phyloP scores from a whole-genome alignment of 768 basidiomycete genomes.

The Mycena indigotica region DNA sequence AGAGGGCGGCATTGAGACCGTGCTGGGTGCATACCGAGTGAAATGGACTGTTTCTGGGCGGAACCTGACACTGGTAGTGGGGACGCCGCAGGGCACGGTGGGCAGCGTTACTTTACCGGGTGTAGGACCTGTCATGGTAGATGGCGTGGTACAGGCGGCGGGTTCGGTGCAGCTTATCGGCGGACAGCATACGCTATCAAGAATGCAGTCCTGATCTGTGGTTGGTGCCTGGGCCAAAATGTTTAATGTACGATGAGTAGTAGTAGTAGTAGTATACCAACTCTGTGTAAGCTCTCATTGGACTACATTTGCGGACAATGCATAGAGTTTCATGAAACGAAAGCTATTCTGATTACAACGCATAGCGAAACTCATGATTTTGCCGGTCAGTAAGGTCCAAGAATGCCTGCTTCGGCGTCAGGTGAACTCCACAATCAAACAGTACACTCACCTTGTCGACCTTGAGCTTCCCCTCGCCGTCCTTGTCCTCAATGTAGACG shows the following conservation, averaged over 20 bases:
- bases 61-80: conserved; percentile 25
- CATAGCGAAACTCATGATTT: conserved; percentile 1
- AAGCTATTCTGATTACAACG: no score
- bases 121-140: conserved; percentile 24
- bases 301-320: no score
- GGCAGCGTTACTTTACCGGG: conserved; percentile 33
- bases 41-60: conserved; percentile 34
- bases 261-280: no score
- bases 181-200: conserved; percentile 13
- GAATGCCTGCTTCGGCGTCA: not conserved
- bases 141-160: not conserved
- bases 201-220: no score
- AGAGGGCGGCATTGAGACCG: conserved; percentile 49
- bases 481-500: conserved; percentile 44
- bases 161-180: conserved; percentile 11
- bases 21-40: conserved; percentile 47
- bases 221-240: no score
- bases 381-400: conserved; percentile 3
- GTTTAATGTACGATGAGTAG: no score
- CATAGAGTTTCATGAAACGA: no score
- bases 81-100: conserved; percentile 30
- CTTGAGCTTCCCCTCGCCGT: conserved; percentile 29
- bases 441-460: conserved; percentile 2
- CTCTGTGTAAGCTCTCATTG: no score
- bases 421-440: not conserved